Conservation (phyloP, 106 monocot genomes). For the Allium cepa region DNA sequence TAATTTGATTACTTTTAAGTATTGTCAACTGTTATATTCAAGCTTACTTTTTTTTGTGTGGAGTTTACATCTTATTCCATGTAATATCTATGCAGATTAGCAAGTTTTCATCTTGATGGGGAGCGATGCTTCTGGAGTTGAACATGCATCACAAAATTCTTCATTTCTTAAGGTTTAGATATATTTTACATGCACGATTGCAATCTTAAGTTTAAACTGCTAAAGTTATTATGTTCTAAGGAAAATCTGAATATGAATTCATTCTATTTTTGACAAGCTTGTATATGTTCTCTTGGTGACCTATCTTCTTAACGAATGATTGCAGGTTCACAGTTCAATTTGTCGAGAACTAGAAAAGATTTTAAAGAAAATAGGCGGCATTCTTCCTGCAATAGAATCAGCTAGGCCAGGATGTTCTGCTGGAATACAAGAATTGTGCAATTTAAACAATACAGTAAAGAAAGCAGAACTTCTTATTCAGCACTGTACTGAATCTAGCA, state of each 20-base stretch:
- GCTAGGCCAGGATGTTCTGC: conserved; percentile 61
- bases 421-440: conserved; percentile 76
- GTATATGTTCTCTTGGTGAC: not conserved
- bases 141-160: conserved; percentile 11
- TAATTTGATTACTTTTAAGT: no score
- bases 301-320: not conserved
- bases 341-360: conserved; percentile 59
- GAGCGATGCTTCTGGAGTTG: conserved; percentile 21
- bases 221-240: not conserved
- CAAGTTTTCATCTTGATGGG: conserved; percentile 26
- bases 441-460: conserved; percentile 49
- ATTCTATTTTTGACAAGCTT: not conserved
- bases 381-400: conserved; percentile 85
- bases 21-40: no score
- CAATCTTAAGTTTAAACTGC: not conserved
- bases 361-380: conserved; percentile 24
- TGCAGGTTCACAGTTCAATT: conserved; percentile 48
- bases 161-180: conserved; percentile 17
- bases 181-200: not conserved
- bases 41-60: no score
- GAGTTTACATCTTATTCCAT: no score
- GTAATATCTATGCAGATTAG: no score
- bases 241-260: not conserved
- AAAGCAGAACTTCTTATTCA: conserved; percentile 63
- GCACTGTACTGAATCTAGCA: conserved; percentile 72